Base-by-base conservation (phyloP, 352 stramenopile species). In the Albugo candida region DNA sequence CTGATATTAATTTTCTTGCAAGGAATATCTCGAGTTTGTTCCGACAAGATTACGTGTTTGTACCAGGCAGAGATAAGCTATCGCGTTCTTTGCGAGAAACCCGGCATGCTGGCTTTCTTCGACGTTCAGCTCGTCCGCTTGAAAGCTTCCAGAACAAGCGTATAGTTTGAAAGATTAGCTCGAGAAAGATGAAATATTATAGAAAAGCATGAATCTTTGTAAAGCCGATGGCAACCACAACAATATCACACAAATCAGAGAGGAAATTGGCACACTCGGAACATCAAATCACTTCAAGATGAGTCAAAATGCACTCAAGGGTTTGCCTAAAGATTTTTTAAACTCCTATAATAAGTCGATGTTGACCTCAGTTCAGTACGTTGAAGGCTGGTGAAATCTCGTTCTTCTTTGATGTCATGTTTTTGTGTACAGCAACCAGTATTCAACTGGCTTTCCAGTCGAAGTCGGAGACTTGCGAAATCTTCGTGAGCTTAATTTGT, bases 141-240 rank as follows among this genome's bases (percentile, higher is more conserved):
- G 70, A 50, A 18, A 61, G 60, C 40, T 83, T 88, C 76, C 76
- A 4, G 14, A 48, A 17, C 59, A 85, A 63, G 76, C 58, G 17
- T 83, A 74, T 48, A 71, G 77, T 34, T 58, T 88, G 16, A 65
- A 83, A 56, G 70, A 86, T 38, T 71, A 82, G 49, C 63, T 88
- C 58, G 73, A 88, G 34, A 81, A 82, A 59, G 76, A 88, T 18
- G 76, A 88, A 50, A 84, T 84, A 51, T 77, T 71, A 45, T 88
- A 72, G 76, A 72, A 88, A 51, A 85, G 76, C 47, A 68, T 86
- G 19, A 72, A 86, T 49, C 49, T 88, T 38, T 42, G 81, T 35
- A 88, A 84, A 58, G 63, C 83, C 20, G 76, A 88, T 39, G 51
- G 85, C 46, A 88, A 72, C 43, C 76, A 86, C 56, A 86, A 88